Conservation (phyloP, 1,284 basidiomycete genomes). For the Naganishia cerealis region DNA sequence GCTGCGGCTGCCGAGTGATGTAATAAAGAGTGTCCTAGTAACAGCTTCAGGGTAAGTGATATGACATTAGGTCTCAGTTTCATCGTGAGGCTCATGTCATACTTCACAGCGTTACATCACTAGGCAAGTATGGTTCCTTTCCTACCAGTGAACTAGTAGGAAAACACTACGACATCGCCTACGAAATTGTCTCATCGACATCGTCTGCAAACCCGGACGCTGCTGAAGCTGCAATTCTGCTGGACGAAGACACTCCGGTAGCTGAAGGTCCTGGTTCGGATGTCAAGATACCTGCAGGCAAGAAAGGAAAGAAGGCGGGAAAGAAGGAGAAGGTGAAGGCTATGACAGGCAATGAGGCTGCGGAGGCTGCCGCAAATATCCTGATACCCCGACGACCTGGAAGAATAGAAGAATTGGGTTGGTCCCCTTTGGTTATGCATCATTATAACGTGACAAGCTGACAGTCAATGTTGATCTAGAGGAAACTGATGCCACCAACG, state of each 20-base stretch:
- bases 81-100: neutral
- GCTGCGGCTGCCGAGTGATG: conserved; percentile 54
- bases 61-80: neutral
- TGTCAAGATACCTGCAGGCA: conserved; percentile 18
- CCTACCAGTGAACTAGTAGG: conserved; percentile 53
- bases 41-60: conserved; percentile 46
- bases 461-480: conserved; percentile 56
- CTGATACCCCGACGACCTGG: conserved; percentile 35
- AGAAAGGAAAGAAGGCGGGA: conserved; percentile 40
- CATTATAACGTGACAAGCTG: neutral
- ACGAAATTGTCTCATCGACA: conserved; percentile 49
- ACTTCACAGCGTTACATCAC: conserved; percentile 46
- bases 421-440: conserved; percentile 10
- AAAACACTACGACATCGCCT: conserved; percentile 56
- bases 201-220: conserved; percentile 16
- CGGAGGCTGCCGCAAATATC: conserved; percentile 26
- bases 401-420: conserved; percentile 38
- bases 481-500: conserved; percentile 84
- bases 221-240: conserved; percentile 17
- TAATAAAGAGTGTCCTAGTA: conserved; percentile 54
- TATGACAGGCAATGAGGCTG: conserved; percentile 22
- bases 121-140: conserved; percentile 57
- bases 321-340: conserved; percentile 45
- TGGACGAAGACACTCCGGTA: conserved; percentile 22
- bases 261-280: conserved; percentile 17